These are phyloP conservation scores for Microcyclospora tardicrescens DNA, from an alignment of 2,329 filamentous ascomycete genomes.

Conservation along the genomic window DNA sequence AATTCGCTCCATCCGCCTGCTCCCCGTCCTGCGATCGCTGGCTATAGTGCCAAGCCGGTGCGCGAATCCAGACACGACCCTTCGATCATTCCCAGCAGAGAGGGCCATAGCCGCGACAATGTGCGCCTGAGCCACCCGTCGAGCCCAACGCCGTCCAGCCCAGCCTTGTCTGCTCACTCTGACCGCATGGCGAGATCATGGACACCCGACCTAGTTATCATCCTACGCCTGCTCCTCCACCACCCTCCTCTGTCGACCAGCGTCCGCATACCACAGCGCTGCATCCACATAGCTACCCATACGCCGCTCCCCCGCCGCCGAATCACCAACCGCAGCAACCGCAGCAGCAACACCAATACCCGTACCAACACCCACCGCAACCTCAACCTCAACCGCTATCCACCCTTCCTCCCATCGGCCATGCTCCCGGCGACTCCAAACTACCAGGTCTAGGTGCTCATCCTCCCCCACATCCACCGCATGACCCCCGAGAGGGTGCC, in stretches of 20 bases:
- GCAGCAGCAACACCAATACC: slow-evolving; percentile 7
- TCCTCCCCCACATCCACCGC: slow-evolving; percentile 6
- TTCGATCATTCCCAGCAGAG: too few relatives aligned
- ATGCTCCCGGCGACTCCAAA: background rate
- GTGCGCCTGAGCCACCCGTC: background rate
- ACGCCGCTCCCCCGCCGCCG: slow-evolving; percentile 5
- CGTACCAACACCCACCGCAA: slow-evolving; percentile 3
- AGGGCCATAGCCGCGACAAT: too few relatives aligned
- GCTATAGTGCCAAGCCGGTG: too few relatives aligned
- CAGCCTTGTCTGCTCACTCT: background rate
- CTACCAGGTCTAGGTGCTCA: slow-evolving; percentile 1
- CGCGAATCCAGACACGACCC: too few relatives aligned
- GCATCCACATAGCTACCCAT: background rate
- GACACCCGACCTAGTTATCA: background rate
- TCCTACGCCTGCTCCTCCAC: background rate
- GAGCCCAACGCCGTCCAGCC: background rate
- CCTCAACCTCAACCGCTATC: slow-evolving; percentile 5
- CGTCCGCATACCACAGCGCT: background rate
- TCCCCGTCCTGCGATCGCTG: too few relatives aligned
- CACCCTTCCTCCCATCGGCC: background rate
- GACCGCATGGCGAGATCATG: background rate
- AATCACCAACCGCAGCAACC: slow-evolving; percentile 4
- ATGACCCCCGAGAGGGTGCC: slow-evolving; percentile 1
- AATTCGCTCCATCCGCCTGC: too few relatives aligned
- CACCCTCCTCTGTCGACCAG: slow-evolving; percentile 1